Evolutionary conservation across 116 monocot genomes (phyloP), one percentile per base, ranked within the genome.

Genomic region (Phalaenopsis hybrid): DNA sequence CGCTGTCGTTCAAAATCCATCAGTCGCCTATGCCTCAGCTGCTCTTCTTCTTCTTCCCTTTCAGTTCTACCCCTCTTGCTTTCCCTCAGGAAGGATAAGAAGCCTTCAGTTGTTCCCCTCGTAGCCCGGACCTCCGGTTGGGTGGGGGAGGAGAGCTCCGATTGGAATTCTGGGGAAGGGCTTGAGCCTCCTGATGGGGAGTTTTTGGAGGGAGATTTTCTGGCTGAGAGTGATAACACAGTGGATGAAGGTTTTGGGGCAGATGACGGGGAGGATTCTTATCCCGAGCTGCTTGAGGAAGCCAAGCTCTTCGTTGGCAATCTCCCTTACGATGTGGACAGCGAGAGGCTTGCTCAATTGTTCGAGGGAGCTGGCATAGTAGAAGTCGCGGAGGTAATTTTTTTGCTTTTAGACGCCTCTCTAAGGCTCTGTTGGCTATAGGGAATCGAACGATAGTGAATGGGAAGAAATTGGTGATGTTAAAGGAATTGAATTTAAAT

Each of bases 241-340:
- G 28, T 28, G 46, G 46, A n/a, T 17, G 83, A 57, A 17, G 87
- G 12, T 45, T 74, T 33, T 20, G 84, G 4, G 43, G 87, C 23
- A 23, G 79, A 37, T 8, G 67, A 67, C 21, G 74, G 13, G 1
- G 90, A 28, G n/a, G 92, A 80, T 45, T 17, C 37, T 13, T 92
- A 88, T 45, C 57, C 72, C 0, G 96, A 94, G 86, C 91, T 91
- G 10, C 85, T 92, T 0, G 96, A 92, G 78, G 96, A 89, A 31
- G 92, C 91, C n/a, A 94, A 97, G 87, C 82, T 97, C 9, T 97
- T 92, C 48, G 91, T 97, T 0, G 94, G 96, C 33, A 91, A 92
- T 75, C 79, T 97, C 10, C 89, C 96, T 21, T 94, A 79, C 80
- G 94, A 94, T 74, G 75, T 94, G 34, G 91, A 92, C 78, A 97